These are phyloP conservation scores for Eucalyptus regnans DNA, from an alignment of 345 rosid genomes.

Conservation along the genomic window DNA sequence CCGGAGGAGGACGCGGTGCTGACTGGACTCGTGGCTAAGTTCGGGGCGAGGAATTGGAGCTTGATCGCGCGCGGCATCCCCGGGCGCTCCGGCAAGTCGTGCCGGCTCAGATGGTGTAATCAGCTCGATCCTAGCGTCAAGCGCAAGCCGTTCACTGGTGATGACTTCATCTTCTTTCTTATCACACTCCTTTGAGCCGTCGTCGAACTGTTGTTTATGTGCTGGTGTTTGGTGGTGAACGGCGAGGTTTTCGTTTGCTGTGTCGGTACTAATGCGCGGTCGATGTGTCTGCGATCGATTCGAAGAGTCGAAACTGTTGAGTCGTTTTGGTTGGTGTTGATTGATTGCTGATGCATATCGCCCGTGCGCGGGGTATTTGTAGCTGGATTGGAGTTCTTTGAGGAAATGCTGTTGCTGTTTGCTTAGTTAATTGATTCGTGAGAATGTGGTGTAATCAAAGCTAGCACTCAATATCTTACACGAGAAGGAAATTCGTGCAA, in stretches of 20 bases:
- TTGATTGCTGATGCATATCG: neutral
- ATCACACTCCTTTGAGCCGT: neutral
- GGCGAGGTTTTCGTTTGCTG: neutral
- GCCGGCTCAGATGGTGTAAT: conserved; percentile 88
- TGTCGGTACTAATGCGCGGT: neutral
- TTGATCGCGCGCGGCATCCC: conserved; percentile 55
- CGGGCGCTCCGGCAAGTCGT: conserved; percentile 74
- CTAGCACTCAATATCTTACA: neutral
- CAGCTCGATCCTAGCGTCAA: conserved; percentile 72
- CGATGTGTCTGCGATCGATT: neutral
- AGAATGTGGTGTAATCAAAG: neutral
- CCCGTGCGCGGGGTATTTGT: neutral
- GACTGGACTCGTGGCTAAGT: conserved; percentile 26
- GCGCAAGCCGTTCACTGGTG: conserved; percentile 72
- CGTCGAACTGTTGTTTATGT: neutral
- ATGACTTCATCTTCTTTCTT: neutral
- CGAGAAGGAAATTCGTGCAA: neutral
- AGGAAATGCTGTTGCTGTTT: neutral
- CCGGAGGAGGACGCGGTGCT: conserved; percentile 43
- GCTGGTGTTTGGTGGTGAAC: neutral
- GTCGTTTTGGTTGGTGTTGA: neutral
- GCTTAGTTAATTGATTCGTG: neutral
- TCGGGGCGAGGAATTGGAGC: conserved; percentile 56
- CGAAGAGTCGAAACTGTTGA: neutral
- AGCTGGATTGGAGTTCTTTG: neutral